Evolutionary conservation across 2,329 filamentous ascomycete genomes (phyloP).

Genomic region (Ilyonectria robusta): DNA sequence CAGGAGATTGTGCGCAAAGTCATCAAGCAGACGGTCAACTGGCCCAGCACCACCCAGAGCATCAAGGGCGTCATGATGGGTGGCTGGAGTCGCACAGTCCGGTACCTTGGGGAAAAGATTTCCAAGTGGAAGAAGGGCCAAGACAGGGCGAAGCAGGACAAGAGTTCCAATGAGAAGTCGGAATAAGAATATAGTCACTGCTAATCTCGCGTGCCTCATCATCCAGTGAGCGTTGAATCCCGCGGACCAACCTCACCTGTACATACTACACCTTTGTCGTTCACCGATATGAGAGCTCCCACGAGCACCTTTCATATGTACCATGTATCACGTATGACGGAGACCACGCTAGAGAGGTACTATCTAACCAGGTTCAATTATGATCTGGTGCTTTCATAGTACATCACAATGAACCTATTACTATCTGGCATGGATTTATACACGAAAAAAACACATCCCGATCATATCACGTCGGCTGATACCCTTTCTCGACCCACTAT

Average conservation of each 20-base stretch:
- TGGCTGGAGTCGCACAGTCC: slow-evolving; percentile 77
- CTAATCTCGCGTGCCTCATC: background rate
- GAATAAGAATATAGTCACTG: slow-evolving; percentile 24
- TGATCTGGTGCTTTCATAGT: background rate
- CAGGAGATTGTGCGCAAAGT: slow-evolving; percentile 78
- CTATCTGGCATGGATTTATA: too few relatives aligned
- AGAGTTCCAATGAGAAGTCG: slow-evolving; percentile 30
- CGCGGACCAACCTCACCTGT: too few relatives aligned
- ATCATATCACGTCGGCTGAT: too few relatives aligned
- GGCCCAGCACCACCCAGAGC: slow-evolving; percentile 92
- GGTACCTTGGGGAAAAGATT: slow-evolving; percentile 88
- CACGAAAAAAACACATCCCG: too few relatives aligned
- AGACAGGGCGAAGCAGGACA: slow-evolving; percentile 43
- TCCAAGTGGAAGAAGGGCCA: slow-evolving; percentile 71
- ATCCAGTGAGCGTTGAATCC: background rate
- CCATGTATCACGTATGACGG: background rate
- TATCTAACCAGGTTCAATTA: background rate
- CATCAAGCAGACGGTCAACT: slow-evolving; percentile 89
- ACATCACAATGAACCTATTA: background rate
- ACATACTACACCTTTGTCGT: background rate
- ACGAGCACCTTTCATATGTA: background rate
- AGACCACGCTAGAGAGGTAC: background rate
- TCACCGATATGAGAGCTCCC: background rate
- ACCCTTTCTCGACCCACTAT: too few relatives aligned
- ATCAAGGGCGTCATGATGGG: slow-evolving; percentile 87